These are phyloP conservation scores for Naematelia aurantialba DNA, from an alignment of 768 basidiomycete species.

Conservation along the genomic window DNA sequence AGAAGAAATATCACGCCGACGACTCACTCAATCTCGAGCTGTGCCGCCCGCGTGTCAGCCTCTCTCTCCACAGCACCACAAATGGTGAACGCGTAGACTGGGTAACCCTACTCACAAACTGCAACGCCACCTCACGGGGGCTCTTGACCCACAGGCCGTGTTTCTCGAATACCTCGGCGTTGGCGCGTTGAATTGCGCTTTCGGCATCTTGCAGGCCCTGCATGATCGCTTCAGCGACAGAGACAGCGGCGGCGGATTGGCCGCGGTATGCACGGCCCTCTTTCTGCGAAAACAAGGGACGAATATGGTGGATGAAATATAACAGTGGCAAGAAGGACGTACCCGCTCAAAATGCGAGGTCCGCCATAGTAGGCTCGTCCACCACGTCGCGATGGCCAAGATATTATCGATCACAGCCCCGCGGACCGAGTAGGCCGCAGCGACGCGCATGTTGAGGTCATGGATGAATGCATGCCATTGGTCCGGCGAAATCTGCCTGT, in stretches of 20 bases:
- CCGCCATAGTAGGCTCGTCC: conserved; percentile 67
- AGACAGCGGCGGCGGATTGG: background rate
- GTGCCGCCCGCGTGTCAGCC: conserved; percentile 2
- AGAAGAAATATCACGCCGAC: too few relatives aligned
- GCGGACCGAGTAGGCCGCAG: conserved; percentile 75
- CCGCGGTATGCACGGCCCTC: background rate
- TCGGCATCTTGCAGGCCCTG: conserved; percentile 76
- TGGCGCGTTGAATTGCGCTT: conserved; percentile 63
- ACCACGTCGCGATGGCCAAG: conserved; percentile 72
- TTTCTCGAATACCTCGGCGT: conserved; percentile 73
- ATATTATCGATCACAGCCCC: conserved; percentile 73
- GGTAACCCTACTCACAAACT: conserved; percentile 75
- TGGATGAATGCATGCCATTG: conserved; percentile 88
- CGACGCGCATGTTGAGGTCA: conserved; percentile 79
- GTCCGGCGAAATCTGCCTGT: conserved; percentile 73
- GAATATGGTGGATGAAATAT: background rate
- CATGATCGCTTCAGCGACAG: background rate
- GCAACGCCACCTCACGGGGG: conserved; percentile 78
- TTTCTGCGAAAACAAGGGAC: too few relatives aligned
- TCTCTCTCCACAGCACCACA: too few relatives aligned
- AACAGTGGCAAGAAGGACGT: conserved; percentile 18
- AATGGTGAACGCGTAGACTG: too few relatives aligned
- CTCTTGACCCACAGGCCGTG: conserved; percentile 80
- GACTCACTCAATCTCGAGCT: conserved; percentile 81
- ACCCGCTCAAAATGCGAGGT: conserved; percentile 81